Conservation (phyloP, 2,329 filamentous ascomycete genomes). For the Trichophyton equinum region DNA sequence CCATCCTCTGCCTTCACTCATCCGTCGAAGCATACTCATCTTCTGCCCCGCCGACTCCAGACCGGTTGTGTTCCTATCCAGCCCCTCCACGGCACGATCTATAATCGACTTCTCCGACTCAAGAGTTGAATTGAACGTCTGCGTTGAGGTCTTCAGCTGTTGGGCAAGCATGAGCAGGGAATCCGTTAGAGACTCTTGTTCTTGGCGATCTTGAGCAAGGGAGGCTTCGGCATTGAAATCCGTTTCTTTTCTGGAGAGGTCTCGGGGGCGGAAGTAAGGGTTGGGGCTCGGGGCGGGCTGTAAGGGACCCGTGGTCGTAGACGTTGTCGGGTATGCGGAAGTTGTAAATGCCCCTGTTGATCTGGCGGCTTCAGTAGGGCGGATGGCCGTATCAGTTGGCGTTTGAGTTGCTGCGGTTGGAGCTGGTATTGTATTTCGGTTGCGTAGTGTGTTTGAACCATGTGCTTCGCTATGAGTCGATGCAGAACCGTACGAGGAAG, state of each 20-base stretch:
- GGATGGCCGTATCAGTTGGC: neutral
- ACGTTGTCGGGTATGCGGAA: neutral
- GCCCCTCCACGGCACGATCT: conserved; percentile 55
- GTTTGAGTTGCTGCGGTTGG: neutral
- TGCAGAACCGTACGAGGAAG: neutral
- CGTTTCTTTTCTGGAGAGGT: neutral
- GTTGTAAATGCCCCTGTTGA: conserved; percentile 10
- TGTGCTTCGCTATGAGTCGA: neutral
- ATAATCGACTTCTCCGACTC: conserved; percentile 64
- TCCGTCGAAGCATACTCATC: conserved; percentile 64
- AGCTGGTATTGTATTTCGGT: conserved; percentile 15
- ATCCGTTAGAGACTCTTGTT: conserved; percentile 71
- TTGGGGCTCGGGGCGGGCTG: conserved; percentile 16
- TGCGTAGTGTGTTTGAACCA: conserved; percentile 17
- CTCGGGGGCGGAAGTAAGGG: conserved; percentile 6
- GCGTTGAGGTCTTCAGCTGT: conserved; percentile 62
- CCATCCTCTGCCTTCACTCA: conserved; percentile 84
- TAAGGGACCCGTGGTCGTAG: conserved; percentile 14
- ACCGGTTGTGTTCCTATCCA: conserved; percentile 62
- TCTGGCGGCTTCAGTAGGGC: conserved; percentile 12
- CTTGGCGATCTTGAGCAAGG: conserved; percentile 61
- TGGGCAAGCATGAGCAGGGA: conserved; percentile 71
- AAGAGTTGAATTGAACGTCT: conserved; percentile 57
- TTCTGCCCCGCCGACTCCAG: conserved; percentile 64
- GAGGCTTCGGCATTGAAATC: conserved; percentile 51